These are phyloP conservation scores for Ophiostoma tasmaniense DNA, from an alignment of 2,329 filamentous ascomycete genomes.

Conservation along the genomic window DNA sequence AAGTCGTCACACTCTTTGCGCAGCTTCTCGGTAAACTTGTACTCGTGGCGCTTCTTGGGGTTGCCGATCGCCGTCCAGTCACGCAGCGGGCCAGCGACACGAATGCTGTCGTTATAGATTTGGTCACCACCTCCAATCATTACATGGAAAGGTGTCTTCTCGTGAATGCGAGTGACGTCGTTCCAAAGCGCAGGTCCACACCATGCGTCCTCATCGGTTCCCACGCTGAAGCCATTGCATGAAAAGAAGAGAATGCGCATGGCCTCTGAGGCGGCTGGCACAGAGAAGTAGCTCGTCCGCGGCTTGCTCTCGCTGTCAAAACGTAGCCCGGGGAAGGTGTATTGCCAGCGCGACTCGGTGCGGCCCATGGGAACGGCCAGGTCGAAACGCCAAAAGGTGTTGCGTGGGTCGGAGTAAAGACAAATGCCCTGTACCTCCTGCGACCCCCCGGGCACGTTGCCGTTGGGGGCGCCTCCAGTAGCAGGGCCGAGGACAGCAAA, in stretches of 20 bases:
- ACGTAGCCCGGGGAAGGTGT: conserved; percentile 59
- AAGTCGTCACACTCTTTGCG: conserved; percentile 80
- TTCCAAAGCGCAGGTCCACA: conserved; percentile 93
- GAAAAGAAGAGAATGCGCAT: conserved; percentile 99
- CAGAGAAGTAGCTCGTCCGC: conserved; percentile 65
- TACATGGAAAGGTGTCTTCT: conserved; percentile 78
- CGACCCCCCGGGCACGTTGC: not conserved
- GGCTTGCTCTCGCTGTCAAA: conserved; percentile 44
- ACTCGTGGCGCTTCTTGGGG: conserved; percentile 69
- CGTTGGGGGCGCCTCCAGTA: conserved; percentile 24
- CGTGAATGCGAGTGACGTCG: conserved; percentile 78
- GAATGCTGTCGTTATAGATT: conserved; percentile 90
- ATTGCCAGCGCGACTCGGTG: conserved; percentile 68
- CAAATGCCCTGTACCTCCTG: conserved; percentile 43
- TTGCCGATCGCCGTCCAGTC: conserved; percentile 79
- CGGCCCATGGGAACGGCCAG: conserved; percentile 66
- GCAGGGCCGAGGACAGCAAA: conserved; percentile 43
- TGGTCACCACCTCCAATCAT: conserved; percentile 95
- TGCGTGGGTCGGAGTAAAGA: conserved; percentile 56
- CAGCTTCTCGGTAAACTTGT: conserved; percentile 68
- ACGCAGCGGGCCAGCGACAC: conserved; percentile 72
- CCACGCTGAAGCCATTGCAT: conserved; percentile 91
- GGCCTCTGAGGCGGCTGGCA: conserved; percentile 71
- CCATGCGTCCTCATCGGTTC: conserved; percentile 75
- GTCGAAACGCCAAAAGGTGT: conserved; percentile 93